Base-by-base conservation (phyloP, 2,329 filamentous ascomycete species). In the Pseudogymnoascus sp. region DNA sequence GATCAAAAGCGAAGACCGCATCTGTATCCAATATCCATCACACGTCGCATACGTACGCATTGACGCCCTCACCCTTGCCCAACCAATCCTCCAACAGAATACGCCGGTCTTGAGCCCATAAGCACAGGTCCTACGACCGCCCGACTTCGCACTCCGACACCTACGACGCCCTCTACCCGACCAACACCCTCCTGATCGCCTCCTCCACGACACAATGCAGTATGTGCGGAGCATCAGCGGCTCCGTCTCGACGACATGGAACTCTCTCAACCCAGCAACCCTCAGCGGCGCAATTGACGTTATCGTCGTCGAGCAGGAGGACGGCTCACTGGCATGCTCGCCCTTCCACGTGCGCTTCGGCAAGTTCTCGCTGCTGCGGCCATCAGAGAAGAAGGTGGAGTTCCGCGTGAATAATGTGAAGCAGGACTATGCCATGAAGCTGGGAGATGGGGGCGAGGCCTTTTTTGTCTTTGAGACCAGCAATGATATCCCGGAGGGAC, bases 401-500 rank as follows among this genome's bases (percentile, higher is more conserved):
- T 99, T 99, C 78, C 85, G 84, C 70, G 93, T 99, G 82, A 99
- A 99, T 81, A 89, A 90, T 72, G 79, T 84, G 65, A 96, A 95
- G 77, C 92, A 96, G 75, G 83, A 95, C 69, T 97, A 96, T 79
- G 87, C 95, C 56, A 99, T 99, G 95, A 99, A 99, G 78, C 83
- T 99, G 19, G 95, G 95, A 50, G 95, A 99, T 74, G 95, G 91
- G 61, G 95, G 95, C 68, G 95, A 99, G 79, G 95, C 95, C 26
- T 99, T 99, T 78, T 99, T 99, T 76, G 92, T 99, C 67, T 98
- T 99, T 72, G 92, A 98, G 78, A 99, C 95, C 7, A 89, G 88
- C 61, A 91, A 93, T 69, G 89, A 86, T 71, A 95, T 99, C 64
- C 95, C 95, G n/a, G 89, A 90, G 74, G 91, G 89, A 63, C 79